Evolutionary conservation across 345 rosid genomes (phyloP), one percentile per base, ranked within the genome.

Genomic region (Ceriops tagal): DNA sequence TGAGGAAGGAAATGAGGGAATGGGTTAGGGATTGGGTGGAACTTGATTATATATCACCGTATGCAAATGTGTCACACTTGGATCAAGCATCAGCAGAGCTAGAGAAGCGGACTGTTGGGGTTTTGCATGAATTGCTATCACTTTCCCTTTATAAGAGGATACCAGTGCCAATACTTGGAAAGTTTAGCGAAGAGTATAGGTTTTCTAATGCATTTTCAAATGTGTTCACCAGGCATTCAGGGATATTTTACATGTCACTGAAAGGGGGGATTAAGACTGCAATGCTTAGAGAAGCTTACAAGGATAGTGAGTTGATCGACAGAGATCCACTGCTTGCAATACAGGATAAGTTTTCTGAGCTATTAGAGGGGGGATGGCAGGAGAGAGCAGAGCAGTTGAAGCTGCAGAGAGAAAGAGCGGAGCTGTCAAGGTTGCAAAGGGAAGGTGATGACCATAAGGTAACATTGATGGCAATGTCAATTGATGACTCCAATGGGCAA

Each of bases 21-120:
- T 95, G 97, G 97, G 79, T 82, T 37, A 84, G 96, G 75, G 96
- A 90, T 71, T 95, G 99, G 97, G 66, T 85, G 62, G 97, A 92
- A 79, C 77, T 83, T 22, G 97, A 92, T 56, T 95, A 95, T 67
- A 74, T 88, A 60, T 90, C 96, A 20, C 97, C 96, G 0, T 95
- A 88, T 62, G 81, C 72, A 35, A 93, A 95, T 49, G 91, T 77
- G 5, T 86, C 91, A 1, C 86, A 72, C 60, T 76, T 92, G 75
- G 84, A 87, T 62, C 96, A 86, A 82, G 77, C 93, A 35, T 92
- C 92, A 0, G 72, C 58, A 1, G 92, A 95, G 75, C 87, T 92
- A 96, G 99, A 95, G 89, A 95, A 88, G 81, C 79, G 99, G 79
- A 84, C 80, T 2, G 93, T 86, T 61, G 99, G 88, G 56, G 84